A percentile compares a stretch with the other conserved stretches of the same genome.
phyloP scores from a whole-genome alignment of 192 early-diverging fungal species.

The Phlyctochytrium planicorne region DNA sequence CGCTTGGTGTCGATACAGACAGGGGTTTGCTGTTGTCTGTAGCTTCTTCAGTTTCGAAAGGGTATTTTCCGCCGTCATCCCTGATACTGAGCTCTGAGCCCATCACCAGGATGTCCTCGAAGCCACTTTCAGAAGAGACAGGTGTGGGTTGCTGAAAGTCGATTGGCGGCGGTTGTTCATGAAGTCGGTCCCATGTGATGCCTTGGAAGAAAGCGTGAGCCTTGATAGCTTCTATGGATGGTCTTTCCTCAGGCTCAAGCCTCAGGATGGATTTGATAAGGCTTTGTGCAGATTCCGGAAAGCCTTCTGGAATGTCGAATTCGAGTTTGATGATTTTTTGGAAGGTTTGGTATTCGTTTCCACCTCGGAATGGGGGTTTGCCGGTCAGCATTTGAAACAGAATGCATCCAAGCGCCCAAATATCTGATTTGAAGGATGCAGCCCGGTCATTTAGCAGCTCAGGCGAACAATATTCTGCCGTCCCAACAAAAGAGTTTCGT shows the following conservation, averaged over 20 bases:
- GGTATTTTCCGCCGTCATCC: background rate
- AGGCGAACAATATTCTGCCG: conserved; percentile 98
- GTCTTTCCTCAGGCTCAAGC: conserved; percentile 57
- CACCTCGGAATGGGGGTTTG: conserved; percentile 89
- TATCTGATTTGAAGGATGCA: conserved; percentile 49
- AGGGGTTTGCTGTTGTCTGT: too few species aligned
- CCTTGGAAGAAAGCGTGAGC: conserved; percentile 73
- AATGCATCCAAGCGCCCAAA: conserved; percentile 80
- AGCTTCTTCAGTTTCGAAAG: background rate
- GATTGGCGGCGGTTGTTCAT: background rate
- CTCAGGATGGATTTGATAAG: conserved; percentile 77
- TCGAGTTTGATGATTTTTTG: conserved; percentile 91
- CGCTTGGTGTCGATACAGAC: too few species aligned
- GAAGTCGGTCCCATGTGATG: conserved; percentile 61
- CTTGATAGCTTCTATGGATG: conserved; percentile 62
- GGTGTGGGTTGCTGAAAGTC: background rate
- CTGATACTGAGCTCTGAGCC: conserved; percentile 3
- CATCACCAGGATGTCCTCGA: conserved; percentile 11
- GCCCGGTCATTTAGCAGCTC: conserved; percentile 90
- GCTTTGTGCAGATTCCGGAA: conserved; percentile 67
- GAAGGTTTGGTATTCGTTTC: conserved; percentile 96
- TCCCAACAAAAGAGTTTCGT: conserved; percentile 94
- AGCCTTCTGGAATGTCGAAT: conserved; percentile 76
- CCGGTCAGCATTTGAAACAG: conserved; percentile 89
- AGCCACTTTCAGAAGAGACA: background rate